Evolutionary conservation across 495 filamentous ascomycete genomes (phyloP).

Genomic region (Hyaloscypha bicolor): DNA sequence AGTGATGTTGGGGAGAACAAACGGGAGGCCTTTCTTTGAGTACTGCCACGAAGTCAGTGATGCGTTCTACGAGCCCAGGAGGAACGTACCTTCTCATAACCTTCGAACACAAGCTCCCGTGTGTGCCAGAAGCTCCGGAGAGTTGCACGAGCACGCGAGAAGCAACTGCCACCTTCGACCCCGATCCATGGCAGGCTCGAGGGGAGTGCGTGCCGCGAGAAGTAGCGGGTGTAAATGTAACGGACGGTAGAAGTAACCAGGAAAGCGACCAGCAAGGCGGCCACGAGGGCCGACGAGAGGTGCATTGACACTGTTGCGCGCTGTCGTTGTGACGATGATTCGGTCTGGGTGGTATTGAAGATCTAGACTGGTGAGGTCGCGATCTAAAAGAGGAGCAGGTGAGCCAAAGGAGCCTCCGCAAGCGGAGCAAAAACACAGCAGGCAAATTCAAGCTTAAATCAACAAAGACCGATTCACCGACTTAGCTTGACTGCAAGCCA

Average conservation of each 20-base stretch:
- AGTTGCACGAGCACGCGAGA: constrained; percentile 10
- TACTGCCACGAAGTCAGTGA: constrained; percentile 33
- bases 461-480: background rate
- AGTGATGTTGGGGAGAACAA: constrained; percentile 43
- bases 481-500: background rate
- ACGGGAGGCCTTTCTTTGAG: constrained; percentile 39
- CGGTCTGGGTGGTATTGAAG: background rate
- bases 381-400: background rate
- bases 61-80: background rate
- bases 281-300: background rate
- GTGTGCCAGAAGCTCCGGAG: constrained; percentile 10
- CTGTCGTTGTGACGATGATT: background rate
- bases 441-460: background rate
- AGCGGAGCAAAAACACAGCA: background rate
- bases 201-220: constrained; percentile 5
- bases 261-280: background rate
- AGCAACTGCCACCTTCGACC: background rate
- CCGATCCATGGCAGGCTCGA: constrained; percentile 16
- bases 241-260: background rate
- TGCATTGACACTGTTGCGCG: background rate
- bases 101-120: constrained; percentile 13
- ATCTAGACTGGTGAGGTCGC: background rate
- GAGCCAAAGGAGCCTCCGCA: background rate
- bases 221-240: constrained; percentile 11
- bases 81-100: constrained; percentile 19